Percentiles rank a stretch among this genome's conserved stretches.
These are phyloP conservation scores for Neurospora sp. DNA, from an alignment of 495 filamentous ascomycete species.

Conservation along the genomic window DNA sequence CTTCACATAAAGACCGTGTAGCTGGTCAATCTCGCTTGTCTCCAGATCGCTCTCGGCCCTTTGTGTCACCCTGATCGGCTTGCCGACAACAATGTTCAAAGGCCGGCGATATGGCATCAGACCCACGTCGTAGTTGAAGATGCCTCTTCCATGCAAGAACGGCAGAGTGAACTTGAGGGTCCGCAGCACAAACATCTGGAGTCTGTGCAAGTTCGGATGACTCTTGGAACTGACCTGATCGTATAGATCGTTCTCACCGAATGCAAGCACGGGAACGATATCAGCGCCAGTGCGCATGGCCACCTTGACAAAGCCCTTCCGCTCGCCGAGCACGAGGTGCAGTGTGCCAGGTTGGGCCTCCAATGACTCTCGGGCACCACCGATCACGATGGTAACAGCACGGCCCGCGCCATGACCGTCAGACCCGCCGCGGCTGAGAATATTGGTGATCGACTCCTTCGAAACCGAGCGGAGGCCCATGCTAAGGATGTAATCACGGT, in stretches of 20 bases:
- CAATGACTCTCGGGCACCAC: slow-evolving; percentile 84
- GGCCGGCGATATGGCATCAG: slow-evolving; percentile 86
- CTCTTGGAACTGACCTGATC: slow-evolving; percentile 65
- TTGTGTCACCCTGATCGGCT: slow-evolving; percentile 56
- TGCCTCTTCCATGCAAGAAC: slow-evolving; percentile 77
- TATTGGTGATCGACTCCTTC: slow-evolving; percentile 78
- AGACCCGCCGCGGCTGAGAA: slow-evolving; percentile 64
- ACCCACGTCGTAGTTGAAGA: slow-evolving; percentile 97
- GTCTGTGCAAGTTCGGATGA: slow-evolving; percentile 62
- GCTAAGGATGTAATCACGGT: slow-evolving; percentile 81
- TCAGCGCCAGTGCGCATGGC: slow-evolving; percentile 85
- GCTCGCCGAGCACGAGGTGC: slow-evolving; percentile 64
- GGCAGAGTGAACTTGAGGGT: slow-evolving; percentile 89
- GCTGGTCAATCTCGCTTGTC: slow-evolving; percentile 62
- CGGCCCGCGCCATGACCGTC: slow-evolving; percentile 87
- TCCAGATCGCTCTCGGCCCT: slow-evolving; percentile 38
- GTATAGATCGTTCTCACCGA: slow-evolving; percentile 95
- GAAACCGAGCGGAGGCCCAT: slow-evolving; percentile 85
- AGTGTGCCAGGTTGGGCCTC: slow-evolving; percentile 70
- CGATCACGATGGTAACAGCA: slow-evolving; percentile 91
- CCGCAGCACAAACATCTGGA: slow-evolving; percentile 74
- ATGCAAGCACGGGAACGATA: slow-evolving; percentile 80
- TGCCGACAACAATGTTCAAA: slow-evolving; percentile 79
- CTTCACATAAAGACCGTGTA: slow-evolving; percentile 67
- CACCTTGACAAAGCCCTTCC: slow-evolving; percentile 90